Conservation (phyloP, 176 grass and related monocot genomes). For the Leersia perrieri region DNA sequence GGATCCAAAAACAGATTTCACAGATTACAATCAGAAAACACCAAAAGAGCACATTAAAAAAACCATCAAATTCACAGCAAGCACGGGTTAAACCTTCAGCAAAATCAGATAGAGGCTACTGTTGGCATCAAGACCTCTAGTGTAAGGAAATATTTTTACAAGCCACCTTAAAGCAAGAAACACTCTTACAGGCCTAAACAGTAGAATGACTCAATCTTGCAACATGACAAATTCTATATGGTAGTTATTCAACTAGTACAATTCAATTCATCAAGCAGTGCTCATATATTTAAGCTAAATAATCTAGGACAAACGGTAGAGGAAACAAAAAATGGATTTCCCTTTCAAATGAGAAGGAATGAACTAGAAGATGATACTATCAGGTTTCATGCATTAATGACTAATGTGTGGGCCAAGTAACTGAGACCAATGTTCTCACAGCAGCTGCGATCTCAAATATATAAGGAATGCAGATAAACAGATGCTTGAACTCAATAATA, state of each 20-base stretch:
- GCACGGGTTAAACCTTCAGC: too few species aligned
- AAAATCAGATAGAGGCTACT: too few species aligned
- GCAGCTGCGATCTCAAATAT: neutral
- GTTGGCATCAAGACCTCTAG: neutral
- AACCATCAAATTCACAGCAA: too few species aligned
- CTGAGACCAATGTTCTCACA: neutral
- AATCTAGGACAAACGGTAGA: neutral
- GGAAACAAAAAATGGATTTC: neutral
- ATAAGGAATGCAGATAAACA: neutral
- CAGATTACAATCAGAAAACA: too few species aligned
- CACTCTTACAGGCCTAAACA: neutral
- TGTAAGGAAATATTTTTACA: neutral
- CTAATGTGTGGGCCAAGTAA: too few species aligned
- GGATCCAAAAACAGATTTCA: too few species aligned
- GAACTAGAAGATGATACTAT: neutral
- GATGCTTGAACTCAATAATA: neutral
- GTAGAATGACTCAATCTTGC: neutral
- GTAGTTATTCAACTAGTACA: neutral
- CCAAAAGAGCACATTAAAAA: too few species aligned
- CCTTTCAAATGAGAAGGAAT: neutral
- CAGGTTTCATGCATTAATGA: neutral
- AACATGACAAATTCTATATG: neutral
- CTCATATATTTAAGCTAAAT: neutral
- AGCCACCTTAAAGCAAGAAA: constrained; percentile 1
- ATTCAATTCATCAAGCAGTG: neutral